A percentile compares a stretch with the other conserved stretches of the same genome.
Conservation (phyloP, 345 rosid species). For the Zanthoxylum bungeanum region DNA sequence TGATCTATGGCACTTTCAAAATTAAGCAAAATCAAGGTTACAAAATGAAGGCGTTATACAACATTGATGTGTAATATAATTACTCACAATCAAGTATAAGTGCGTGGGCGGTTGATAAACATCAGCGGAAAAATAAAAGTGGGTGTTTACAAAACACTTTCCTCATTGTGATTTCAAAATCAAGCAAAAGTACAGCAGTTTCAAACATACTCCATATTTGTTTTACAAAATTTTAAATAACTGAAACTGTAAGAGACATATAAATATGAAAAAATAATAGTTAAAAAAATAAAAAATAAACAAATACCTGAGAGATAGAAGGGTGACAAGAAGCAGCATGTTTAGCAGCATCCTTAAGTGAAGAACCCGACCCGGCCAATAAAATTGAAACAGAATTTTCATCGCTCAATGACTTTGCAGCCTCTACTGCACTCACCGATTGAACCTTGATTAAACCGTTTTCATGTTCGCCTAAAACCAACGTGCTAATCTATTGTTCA, state of each 20-base stretch:
- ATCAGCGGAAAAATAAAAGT: too few species aligned
- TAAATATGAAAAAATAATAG: not conserved
- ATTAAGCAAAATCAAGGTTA: not conserved
- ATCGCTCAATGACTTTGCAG: conserved; percentile 55
- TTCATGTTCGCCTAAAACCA: conserved; percentile 81
- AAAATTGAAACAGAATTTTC: conserved; percentile 61
- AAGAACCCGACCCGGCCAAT: conserved; percentile 84
- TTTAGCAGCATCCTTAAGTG: conserved; percentile 67
- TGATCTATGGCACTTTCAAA: too few species aligned
- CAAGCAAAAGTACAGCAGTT: too few species aligned
- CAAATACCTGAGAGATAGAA: conserved; percentile 62
- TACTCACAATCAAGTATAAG: too few species aligned
- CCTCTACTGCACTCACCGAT: conserved; percentile 69
- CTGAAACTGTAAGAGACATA: too few species aligned
- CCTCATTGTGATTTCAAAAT: too few species aligned
- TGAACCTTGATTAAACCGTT: conserved; percentile 63
- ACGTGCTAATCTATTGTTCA: conserved; percentile 55
- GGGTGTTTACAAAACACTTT: too few species aligned
- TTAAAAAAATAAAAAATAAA: not conserved
- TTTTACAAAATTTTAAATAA: too few species aligned
- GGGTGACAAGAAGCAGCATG: conserved; percentile 79
- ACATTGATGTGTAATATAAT: too few species aligned
- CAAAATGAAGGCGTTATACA: too few species aligned
- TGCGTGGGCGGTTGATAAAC: too few species aligned
- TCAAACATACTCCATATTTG: too few species aligned